Base-by-base conservation (phyloP, 306 rosid genomes). In the Benincasa hispida region DNA sequence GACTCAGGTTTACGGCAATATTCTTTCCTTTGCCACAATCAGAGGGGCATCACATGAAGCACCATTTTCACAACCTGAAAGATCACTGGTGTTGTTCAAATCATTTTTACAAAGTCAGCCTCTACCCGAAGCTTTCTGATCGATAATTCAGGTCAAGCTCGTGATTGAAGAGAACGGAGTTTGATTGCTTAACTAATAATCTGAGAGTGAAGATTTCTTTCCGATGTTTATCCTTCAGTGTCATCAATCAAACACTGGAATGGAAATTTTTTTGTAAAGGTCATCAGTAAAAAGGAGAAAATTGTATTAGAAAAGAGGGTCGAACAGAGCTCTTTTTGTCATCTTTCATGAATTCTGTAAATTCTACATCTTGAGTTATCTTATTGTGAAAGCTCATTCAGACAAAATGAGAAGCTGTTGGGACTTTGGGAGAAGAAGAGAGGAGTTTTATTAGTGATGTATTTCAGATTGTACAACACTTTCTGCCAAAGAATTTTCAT, bases 1-100 rank as follows among this genome's bases (percentile, higher is more conserved):
- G 99, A 94, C 99, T 80, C 97, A 92, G 80, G 97, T 87, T 75
- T 94, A 92, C 81, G 98, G 93, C 9, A 85, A 94, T 77, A 79
- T 87, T 34, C 92, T 94, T 69, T 87, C 98, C 24, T 94, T 94
- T 83, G 99, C 97, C 37, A 91, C 98, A 37, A 75, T 91, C 11
- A 89, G 97, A 89, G 98, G 97, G 72, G 98, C 97, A 37, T 93
- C 98, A 15, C 98, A 89, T 61, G 98, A 91, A 85, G 97, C 90
- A 35, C 98, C 98, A 35, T 93, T 93, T 92, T 93, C 98, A 4
- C 97, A 93, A 83, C 98, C 97, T 55, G 89, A 90, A 85, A 84
- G 98, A 84, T 91, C 98, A 28, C 86, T 93, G 24, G 94, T 90
- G 55, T 77, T 93, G 73, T 90, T 93, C 81, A 91, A 83, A 83